These are phyloP conservation scores for Parsonsia alboflavescens DNA, from an alignment of 257 asterid species.

Conservation along the genomic window DNA sequence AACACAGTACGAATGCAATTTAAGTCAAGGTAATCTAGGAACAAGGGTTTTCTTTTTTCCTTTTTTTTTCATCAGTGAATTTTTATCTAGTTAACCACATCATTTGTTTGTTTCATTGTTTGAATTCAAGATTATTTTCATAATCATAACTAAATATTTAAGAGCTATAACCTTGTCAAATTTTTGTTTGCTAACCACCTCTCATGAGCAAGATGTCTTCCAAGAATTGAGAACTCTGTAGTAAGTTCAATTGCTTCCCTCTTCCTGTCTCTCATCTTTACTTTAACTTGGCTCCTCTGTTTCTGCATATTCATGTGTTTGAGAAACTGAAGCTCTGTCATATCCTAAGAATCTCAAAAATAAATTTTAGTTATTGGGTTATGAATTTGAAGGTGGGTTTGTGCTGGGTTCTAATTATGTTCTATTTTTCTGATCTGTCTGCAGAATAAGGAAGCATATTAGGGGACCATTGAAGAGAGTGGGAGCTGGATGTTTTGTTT, in stretches of 20 bases:
- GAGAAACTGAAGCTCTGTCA: not conserved
- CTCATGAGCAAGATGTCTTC: not conserved
- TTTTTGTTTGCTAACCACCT: not conserved
- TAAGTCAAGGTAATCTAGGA: no score
- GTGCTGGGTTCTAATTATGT: not conserved
- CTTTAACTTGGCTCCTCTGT: not conserved
- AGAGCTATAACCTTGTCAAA: not conserved
- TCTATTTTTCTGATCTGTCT: not conserved
- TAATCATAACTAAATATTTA: no score
- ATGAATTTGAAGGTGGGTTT: not conserved
- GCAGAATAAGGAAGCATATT: not conserved
- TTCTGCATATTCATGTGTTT: not conserved
- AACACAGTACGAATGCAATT: no score
- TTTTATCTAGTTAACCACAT: no score
- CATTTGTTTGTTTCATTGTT: not conserved
- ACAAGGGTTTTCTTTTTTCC: no score
- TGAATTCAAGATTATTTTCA: not conserved
- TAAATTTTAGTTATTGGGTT: not conserved
- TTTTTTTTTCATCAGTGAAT: no score
- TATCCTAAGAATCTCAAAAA: not conserved
- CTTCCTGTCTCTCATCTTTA: no score
- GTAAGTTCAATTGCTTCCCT: not conserved
- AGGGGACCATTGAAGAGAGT: not conserved
- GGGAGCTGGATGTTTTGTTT: not conserved
- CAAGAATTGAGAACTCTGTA: not conserved